Conservation (phyloP, 306 rosid genomes). For the Ormosia semicastrata region DNA sequence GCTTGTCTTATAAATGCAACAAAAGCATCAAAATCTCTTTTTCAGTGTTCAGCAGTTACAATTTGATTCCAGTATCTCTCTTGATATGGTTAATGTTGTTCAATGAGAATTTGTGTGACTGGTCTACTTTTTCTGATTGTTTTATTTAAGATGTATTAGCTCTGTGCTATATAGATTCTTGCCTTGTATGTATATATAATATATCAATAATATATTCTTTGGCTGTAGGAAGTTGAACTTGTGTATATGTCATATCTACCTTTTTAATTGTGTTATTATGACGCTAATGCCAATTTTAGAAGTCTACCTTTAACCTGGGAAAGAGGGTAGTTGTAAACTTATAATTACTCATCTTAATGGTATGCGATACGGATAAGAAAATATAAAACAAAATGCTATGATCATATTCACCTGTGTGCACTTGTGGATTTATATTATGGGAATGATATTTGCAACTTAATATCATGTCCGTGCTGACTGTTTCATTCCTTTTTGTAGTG, state of each 20-base stretch:
- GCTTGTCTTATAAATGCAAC: not conserved
- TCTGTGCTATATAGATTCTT: not conserved
- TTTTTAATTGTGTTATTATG: not conserved
- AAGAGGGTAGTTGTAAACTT: not conserved
- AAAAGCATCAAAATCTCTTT: not conserved
- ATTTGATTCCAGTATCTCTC: not conserved
- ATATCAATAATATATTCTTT: not conserved
- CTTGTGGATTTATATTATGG: not conserved
- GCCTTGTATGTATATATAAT: not conserved
- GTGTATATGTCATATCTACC: not conserved
- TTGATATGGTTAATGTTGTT: not conserved
- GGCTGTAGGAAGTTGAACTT: not conserved
- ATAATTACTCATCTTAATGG: not conserved
- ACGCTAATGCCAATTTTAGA: not conserved
- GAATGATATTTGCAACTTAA: not conserved
- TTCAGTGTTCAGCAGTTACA: not conserved
- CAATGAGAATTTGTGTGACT: not conserved
- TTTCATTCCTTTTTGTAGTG: constrained; percentile 31
- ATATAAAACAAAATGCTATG: not conserved
- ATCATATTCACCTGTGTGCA: not conserved
- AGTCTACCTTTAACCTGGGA: not conserved
- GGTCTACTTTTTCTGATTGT: not conserved
- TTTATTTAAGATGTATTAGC: not conserved
- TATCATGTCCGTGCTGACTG: not conserved
- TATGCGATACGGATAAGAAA: not conserved